phyloP scores from a whole-genome alignment of 371 early-diverging fungal species.

The Lichtheimia ramosa region DNA sequence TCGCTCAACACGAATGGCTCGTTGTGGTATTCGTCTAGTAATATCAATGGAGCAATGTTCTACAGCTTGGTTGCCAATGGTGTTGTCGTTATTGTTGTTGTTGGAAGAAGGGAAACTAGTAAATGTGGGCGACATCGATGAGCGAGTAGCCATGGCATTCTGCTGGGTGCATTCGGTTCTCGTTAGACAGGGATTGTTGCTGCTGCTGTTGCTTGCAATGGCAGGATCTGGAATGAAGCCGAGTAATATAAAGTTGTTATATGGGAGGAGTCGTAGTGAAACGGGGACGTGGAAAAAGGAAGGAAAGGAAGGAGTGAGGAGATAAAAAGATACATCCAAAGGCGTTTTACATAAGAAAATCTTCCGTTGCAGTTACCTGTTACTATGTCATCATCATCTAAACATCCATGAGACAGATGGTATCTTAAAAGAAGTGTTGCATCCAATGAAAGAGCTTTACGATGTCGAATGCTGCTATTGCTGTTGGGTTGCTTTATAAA shows the following conservation, averaged over 20 bases:
- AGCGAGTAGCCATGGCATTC: slow-evolving; percentile 19
- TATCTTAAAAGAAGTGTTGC: slow-evolving; percentile 8
- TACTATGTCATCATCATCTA: background rate
- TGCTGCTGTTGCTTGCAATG: slow-evolving; percentile 3
- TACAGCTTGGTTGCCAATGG: background rate
- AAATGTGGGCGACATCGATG: slow-evolving; percentile 14
- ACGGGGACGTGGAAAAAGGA: background rate
- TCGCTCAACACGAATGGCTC: slow-evolving; percentile 38
- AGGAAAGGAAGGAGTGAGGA: background rate
- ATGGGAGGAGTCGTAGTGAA: background rate
- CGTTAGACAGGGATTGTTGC: background rate
- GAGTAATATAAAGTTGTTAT: background rate
- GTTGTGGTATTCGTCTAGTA: slow-evolving; percentile 2
- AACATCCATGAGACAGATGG: background rate
- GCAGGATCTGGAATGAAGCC: slow-evolving; percentile 1
- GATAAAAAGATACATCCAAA: slow-evolving; percentile 2
- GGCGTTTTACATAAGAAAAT: slow-evolving; percentile 1
- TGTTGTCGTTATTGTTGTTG: slow-evolving; percentile 4
- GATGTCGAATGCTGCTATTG: background rate
- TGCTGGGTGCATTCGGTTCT: slow-evolving; percentile 9
- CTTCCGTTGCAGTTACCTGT: background rate
- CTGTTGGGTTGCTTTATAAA: slow-evolving; percentile 3
- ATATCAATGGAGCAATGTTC: slow-evolving; percentile 7
- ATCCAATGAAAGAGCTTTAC: slow-evolving; percentile 14
- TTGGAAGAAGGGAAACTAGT: background rate